Percentiles rank a stretch among this genome's conserved stretches.
Conservation (phyloP, 495 filamentous ascomycete species). For the Hamigera avellanea region DNA sequence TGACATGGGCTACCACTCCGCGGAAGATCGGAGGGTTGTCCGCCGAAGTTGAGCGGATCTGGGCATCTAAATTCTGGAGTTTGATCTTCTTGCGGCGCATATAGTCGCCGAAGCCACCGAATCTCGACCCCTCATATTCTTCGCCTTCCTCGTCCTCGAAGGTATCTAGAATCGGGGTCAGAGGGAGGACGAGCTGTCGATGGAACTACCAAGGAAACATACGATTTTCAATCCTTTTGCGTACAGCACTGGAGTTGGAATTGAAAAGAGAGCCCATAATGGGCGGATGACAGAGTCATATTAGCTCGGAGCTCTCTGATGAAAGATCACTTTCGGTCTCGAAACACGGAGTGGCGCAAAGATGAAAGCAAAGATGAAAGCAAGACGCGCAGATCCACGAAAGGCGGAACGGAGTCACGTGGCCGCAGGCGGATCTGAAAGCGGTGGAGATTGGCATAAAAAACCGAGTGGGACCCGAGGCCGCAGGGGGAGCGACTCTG, state of each 20-base stretch:
- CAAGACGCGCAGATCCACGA: too few species aligned
- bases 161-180: constrained; percentile 27
- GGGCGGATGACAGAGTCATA: constrained; percentile 9
- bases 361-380: too few species aligned
- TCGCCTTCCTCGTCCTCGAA: constrained; percentile 69
- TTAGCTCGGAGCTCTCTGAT: too few species aligned
- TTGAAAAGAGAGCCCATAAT: constrained; percentile 74
- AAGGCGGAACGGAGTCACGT: too few species aligned
- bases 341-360: too few species aligned
- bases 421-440: too few species aligned
- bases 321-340: too few species aligned
- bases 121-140: constrained; percentile 78
- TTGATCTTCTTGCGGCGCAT: constrained; percentile 92
- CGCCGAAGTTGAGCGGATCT: constrained; percentile 53
- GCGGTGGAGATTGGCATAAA: too few species aligned
- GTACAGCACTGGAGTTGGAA: constrained; percentile 60
- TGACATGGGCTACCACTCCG: constrained; percentile 78
- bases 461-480: too few species aligned
- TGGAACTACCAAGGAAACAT: constrained; percentile 8
- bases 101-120: constrained; percentile 83
- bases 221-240: constrained; percentile 73
- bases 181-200: constrained; percentile 3
- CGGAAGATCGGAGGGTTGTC: constrained; percentile 79
- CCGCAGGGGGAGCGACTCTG: too few species aligned
- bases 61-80: constrained; percentile 80